These are phyloP conservation scores for Dioscorea cayenensis DNA, from an alignment of 116 monocot species.

Conservation along the genomic window DNA sequence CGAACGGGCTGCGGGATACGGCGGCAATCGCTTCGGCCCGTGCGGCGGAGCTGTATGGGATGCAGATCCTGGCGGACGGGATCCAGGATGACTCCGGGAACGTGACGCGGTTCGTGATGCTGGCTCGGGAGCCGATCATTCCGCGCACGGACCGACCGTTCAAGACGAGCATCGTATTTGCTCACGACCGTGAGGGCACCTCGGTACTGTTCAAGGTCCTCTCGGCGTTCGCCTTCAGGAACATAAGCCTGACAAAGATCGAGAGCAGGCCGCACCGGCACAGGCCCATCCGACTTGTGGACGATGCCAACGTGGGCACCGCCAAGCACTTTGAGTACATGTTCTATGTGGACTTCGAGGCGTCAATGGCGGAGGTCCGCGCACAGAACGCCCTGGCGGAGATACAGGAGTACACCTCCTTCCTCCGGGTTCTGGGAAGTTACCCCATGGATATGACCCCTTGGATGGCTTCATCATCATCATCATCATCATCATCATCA, in stretches of 20 bases:
- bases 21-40: constrained; percentile 46
- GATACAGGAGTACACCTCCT: constrained; percentile 80
- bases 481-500: background rate
- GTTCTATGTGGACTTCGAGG: constrained; percentile 81
- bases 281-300: constrained; percentile 58
- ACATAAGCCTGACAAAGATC: constrained; percentile 81
- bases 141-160: constrained; percentile 51
- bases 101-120: constrained; percentile 54
- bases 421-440: constrained; percentile 64
- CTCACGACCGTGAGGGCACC: constrained; percentile 37
- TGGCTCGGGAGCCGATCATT: constrained; percentile 47
- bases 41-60: constrained; percentile 48
- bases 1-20: constrained; percentile 35
- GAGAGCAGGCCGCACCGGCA: constrained; percentile 69
- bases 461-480: constrained; percentile 9
- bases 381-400: constrained; percentile 77
- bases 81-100: constrained; percentile 51
- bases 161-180: constrained; percentile 69
- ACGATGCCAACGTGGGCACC: constrained; percentile 60
- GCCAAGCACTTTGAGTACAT: constrained; percentile 84
- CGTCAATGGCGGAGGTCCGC: constrained; percentile 63
- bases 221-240: constrained; percentile 60
- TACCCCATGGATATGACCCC: constrained; percentile 82
- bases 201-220: constrained; percentile 56
- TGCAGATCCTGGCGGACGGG: constrained; percentile 46